A percentile compares a stretch with the other conserved stretches of the same genome.
phyloP scores from a whole-genome alignment of 2,329 filamentous ascomycete species.

The Sarocladiaceae sp. region DNA sequence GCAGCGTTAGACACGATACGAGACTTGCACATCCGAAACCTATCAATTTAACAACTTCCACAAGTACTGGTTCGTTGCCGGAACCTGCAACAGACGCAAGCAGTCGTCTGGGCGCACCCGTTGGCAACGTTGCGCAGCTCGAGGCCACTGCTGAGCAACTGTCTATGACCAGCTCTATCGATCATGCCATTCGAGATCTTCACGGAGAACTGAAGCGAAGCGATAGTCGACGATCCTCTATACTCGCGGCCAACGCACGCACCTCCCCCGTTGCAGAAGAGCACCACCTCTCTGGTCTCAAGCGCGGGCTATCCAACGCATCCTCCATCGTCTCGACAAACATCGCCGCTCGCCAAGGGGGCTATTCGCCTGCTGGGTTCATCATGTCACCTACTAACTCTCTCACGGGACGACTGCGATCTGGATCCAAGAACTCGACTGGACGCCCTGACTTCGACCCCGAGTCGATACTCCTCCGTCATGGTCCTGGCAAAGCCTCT shows the following conservation, averaged over 20 bases:
- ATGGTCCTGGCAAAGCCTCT: slow-evolving; percentile 50
- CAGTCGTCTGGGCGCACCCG: slow-evolving; percentile 54
- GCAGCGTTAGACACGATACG: slow-evolving; percentile 39
- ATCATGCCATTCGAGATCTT: slow-evolving; percentile 68
- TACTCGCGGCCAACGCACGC: slow-evolving; percentile 44
- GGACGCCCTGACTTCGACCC: slow-evolving; percentile 35
- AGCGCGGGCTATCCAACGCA: slow-evolving; percentile 41
- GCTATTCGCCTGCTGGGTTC: slow-evolving; percentile 63
- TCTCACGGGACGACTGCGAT: slow-evolving; percentile 48
- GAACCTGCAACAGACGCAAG: slow-evolving; percentile 50
- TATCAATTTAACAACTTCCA: slow-evolving; percentile 41
- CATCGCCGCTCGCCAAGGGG: slow-evolving; percentile 58
- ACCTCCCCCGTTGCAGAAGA: slow-evolving; percentile 25
- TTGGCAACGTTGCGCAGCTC: slow-evolving; percentile 64
- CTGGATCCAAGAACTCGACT: slow-evolving; percentile 46
- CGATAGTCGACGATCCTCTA: slow-evolving; percentile 60
- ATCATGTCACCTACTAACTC: slow-evolving; percentile 62
- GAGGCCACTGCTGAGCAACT: slow-evolving; percentile 71
- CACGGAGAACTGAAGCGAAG: slow-evolving; percentile 64
- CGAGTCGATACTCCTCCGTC: slow-evolving; percentile 35
- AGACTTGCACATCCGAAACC: slow-evolving; percentile 34
- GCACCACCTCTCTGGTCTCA: slow-evolving; percentile 22
- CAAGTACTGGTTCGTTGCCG: slow-evolving; percentile 45
- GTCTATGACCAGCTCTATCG: slow-evolving; percentile 68
- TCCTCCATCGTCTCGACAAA: slow-evolving; percentile 66